Evolutionary conservation across 2,329 filamentous ascomycete species (phyloP), one percentile per base, ranked within the genome.

Genomic region (Thelonectria olida): DNA sequence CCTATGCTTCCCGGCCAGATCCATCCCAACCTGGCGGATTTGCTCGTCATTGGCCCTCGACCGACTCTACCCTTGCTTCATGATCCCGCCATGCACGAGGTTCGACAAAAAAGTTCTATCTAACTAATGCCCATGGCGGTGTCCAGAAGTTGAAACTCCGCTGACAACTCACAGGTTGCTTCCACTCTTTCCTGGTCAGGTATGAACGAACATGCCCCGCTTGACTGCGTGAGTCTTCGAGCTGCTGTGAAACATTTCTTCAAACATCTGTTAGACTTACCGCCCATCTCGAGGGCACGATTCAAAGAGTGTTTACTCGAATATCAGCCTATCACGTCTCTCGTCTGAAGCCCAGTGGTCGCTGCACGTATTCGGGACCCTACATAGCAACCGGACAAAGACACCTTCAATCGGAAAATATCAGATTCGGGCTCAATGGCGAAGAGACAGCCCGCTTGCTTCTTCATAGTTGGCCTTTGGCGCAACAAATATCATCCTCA

Each of bases 21-120:
- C 23, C 51, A 45, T 54, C 45, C 45, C 51, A 23, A 42, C 45
- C 13, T 7, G 45, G 17, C 17, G 45, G 45, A 9, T 54, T 51
- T 54, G 34, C 19, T 15, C 15, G 15, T 36, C n/a, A 49, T 59
- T 59, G 49, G 42, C 34, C n/a, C 48, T 27, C 38, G 51, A 38
- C 60, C 39, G 54, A 17, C 22, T 49, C 23, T 41, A n/a, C 54
- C 47, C 58, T 50, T 54, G 15, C 41, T 54, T 48, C 42, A 62
- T 48, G n/a, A 54, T 50, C 25, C 23, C 31, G 15, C 22, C 49
- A 58, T 58, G 58, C 52, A 63, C 13, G 38, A 49, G 49, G 47
- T 55, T 65, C 50, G 61, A 61, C 52, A 54, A 54, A 58, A 52
- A 12, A 22, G 7, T 4, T 31, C 28, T 27, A n/a, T n/a, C n/a